These are phyloP conservation scores for Tetradesmus lagerheimii DNA, from an alignment of 139 green algal genomes.

Conservation along the genomic window DNA sequence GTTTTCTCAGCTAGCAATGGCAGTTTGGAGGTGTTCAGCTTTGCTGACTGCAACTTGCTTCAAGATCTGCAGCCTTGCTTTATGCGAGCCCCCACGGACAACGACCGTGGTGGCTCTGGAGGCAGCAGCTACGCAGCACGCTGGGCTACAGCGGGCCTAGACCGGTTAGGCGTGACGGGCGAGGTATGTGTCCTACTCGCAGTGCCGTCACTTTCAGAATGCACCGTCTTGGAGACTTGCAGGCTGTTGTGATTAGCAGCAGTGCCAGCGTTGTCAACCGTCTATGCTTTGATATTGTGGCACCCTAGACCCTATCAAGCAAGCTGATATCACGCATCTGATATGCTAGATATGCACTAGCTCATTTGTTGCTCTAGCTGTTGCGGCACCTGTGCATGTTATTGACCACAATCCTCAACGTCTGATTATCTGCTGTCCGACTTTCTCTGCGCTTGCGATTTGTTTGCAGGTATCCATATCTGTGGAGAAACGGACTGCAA, in stretches of 20 bases:
- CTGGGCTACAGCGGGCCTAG: constrained; percentile 69
- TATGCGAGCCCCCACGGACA: constrained; percentile 88
- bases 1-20: constrained; percentile 36
- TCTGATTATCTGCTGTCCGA: background rate
- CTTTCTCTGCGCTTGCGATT: background rate
- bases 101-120: constrained; percentile 84
- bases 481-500: background rate
- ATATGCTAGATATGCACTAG: too few relatives aligned
- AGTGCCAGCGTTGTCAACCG: too few relatives aligned
- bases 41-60: constrained; percentile 53
- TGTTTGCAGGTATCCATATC: background rate
- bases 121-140: constrained; percentile 79
- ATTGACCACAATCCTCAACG: background rate
- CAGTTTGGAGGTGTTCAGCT: constrained; percentile 28
- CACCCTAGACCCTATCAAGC: too few relatives aligned
- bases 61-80: constrained; percentile 65
- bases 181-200: background rate
- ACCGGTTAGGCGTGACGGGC: constrained; percentile 52
- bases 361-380: too few relatives aligned
- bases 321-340: too few relatives aligned
- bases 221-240: too few relatives aligned
- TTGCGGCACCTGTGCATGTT: too few relatives aligned
- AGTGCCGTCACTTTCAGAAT: too few relatives aligned
- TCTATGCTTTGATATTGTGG: too few relatives aligned
- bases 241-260: too few relatives aligned